phyloP scores from a whole-genome alignment of 176 grass and related monocot species.

The Oryza meyeriana region DNA sequence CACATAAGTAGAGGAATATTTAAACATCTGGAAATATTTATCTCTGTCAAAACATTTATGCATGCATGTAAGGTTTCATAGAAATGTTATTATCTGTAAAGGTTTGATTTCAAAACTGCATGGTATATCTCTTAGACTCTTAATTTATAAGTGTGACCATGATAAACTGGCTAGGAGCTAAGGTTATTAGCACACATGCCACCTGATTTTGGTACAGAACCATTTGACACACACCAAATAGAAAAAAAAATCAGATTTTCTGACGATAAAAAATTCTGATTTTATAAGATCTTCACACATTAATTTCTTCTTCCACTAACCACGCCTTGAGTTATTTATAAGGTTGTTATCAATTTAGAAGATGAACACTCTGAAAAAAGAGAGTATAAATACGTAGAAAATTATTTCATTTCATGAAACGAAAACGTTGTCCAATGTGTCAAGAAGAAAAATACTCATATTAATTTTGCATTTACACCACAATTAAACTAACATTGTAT shows the following conservation, averaged over 20 bases:
- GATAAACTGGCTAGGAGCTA: not conserved
- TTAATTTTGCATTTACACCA: not conserved
- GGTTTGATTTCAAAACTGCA: not conserved
- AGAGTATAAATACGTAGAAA: not conserved
- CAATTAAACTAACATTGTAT: not conserved
- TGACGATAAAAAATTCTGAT: too few species aligned
- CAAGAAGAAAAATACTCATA: not conserved
- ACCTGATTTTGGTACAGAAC: not conserved
- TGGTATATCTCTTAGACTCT: not conserved
- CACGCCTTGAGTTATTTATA: not conserved
- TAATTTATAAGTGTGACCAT: not conserved
- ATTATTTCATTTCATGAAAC: not conserved
- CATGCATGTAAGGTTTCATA: not conserved
- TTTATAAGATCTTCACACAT: not conserved
- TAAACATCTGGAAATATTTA: not conserved
- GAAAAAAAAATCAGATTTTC: not conserved
- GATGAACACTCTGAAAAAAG: not conserved
- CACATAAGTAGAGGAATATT: not conserved
- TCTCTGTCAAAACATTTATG: not conserved
- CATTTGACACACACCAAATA: not conserved
- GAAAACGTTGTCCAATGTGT: not conserved
- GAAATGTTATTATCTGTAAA: not conserved
- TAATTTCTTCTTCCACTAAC: not conserved
- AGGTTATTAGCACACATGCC: not conserved
- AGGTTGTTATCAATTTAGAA: not conserved